Evolutionary conservation across 768 basidiomycete genomes (phyloP).

Genomic region (Russula foetens): DNA sequence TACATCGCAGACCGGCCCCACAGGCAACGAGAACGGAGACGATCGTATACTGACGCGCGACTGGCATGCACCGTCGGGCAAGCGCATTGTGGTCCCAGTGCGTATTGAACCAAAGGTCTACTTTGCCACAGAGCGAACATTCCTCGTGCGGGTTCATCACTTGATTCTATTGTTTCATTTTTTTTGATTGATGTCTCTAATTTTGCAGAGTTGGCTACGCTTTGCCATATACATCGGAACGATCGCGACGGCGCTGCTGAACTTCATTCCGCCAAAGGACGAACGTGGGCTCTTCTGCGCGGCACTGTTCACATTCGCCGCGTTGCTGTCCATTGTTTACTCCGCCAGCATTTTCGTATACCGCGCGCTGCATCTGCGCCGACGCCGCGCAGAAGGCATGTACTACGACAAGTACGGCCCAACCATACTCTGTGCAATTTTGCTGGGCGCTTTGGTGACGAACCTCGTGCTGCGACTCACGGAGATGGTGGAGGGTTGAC

Average conservation of each 20-base stretch:
- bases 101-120: constrained; percentile 97
- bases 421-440: constrained; percentile 58
- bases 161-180: neutral
- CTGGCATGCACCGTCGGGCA: constrained; percentile 77
- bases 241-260: constrained; percentile 84
- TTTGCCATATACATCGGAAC: constrained; percentile 81
- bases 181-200: neutral
- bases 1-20: constrained; percentile 25
- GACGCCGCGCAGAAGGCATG: constrained; percentile 64
- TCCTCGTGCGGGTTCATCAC: constrained; percentile 54
- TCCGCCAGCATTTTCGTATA: constrained; percentile 74
- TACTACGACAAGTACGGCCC: constrained; percentile 92
- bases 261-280: constrained; percentile 72
- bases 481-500: constrained; percentile 33
- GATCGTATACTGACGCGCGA: constrained; percentile 55
- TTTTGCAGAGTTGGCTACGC: constrained; percentile 75
- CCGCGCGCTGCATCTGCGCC: constrained; percentile 60
- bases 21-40: constrained; percentile 24
- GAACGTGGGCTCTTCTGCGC: constrained; percentile 78
- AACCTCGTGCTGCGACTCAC: constrained; percentile 65
- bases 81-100: constrained; percentile 89
- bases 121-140: constrained; percentile 93
- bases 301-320: constrained; percentile 81
- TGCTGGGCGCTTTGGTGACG: constrained; percentile 61
- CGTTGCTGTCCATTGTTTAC: constrained; percentile 83